Evolutionary conservation across 2,329 filamentous ascomycete genomes (phyloP), one percentile per base, ranked within the genome.

Genomic region (Xylariaceae sp.): DNA sequence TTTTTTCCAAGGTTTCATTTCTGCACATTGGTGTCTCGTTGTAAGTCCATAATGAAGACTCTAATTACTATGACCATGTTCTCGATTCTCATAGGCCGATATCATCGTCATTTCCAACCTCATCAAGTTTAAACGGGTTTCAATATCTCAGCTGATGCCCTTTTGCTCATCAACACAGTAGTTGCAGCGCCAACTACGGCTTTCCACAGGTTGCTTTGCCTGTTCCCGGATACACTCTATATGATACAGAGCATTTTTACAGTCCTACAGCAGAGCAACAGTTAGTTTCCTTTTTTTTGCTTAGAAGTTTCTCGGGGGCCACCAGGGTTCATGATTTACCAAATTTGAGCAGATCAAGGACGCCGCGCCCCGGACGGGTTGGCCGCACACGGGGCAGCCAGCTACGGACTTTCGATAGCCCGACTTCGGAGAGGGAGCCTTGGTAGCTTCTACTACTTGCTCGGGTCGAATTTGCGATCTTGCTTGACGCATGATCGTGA

Each of bases 311-410:
- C 19, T 19, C 19, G 19, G 19, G 1, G 12, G 4, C 9, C 37
- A 35, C 9, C 40, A 2, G 8, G 6, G 19, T n/a, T 42, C 50
- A 41, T 27, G n/a, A 68, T 72, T 68, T 64, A 80, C 78, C 69
- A 74, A 71, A 58, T 80, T 79, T 3, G 72, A 68, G 63, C 80
- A 83, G 30, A 80, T 65, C 32, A 81, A 65, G 60, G 77, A 68
- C 8, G 69, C 71, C 3, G 77, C 74, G 1, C 77, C 76, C 27
- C 75, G 68, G 27, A 80, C 77, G 4, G 74, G 72, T 44, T 76
- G 71, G 8, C 74, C 73, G 58, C 80, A 83, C 11, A 76, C 62
- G 1, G 67, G 68, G 58, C 78, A 80, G 44, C 78, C 77, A 35
- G 71, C 74, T 26, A 70, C 65, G 26, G 73, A 74, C 60, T 71